Base-by-base conservation (phyloP, 768 basidiomycete species). In the Pisolithus marmoratus region DNA sequence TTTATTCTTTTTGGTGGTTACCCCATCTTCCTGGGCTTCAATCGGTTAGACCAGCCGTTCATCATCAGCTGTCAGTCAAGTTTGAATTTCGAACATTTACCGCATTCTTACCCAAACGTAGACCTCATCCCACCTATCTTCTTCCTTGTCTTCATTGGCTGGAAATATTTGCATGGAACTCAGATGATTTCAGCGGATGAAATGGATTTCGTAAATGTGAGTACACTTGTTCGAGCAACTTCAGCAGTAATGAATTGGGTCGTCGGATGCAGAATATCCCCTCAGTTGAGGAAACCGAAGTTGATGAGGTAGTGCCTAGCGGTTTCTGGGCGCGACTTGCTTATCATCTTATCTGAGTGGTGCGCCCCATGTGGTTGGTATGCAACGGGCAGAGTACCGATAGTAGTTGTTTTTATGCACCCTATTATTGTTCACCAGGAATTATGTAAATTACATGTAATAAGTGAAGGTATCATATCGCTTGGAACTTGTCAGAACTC, bases 1-100 rank as follows among this genome's bases (percentile, higher is more conserved):
- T 82, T 87, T 66, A 80, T 81, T 64, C 66, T 78, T 71, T 70
- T 80, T 71, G 76, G 76, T 62, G 79, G 80, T 8, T 75, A 75
- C 64, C 58, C 63, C 11, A 82, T 85, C 17, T 87, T 87, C 73
- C 86, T 78, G 69, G 53, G 69, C 52, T 86, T 82, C 68, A 75
- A 75, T 46, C 74, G n/a, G 14, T 14, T 6, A n/a, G 17, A 29
- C 43, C 43, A 26, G 26, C 24, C 27, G 15, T 45, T 45, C 43
- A 45, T 45, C 17, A 17, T 8, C 8, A 2, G 27, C 43, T 45
- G 43, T 45, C 24, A 24, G 43, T 45, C 5, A 45, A 29, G 24
- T 19, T n/a, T 14, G 22, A 3, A 17, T 45, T 45, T 27, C 19
- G 17, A 26, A 26, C 6, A 24, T 9, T 45, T 8, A 8, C 9